A percentile compares a stretch with the other conserved stretches of the same genome.
Evolutionary conservation across 352 stramenopile genomes (phyloP).

Genomic region (Pythium biforme): DNA sequence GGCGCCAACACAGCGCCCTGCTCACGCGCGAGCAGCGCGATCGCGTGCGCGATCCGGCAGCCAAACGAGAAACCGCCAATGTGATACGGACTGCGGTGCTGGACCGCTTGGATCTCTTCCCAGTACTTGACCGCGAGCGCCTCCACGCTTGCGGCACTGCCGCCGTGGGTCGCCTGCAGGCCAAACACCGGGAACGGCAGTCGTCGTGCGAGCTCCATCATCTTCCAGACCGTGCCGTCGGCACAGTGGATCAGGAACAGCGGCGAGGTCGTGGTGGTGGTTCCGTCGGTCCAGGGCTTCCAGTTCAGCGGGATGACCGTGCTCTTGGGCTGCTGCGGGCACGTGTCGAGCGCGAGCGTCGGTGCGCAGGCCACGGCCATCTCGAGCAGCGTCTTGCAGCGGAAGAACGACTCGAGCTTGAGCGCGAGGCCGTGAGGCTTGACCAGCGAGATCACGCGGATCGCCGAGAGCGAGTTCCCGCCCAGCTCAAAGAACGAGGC

Average conservation of each 20-base stretch:
- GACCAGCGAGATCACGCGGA: conserved; percentile 58
- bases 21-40: conserved; percentile 29
- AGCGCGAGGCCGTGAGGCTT: conserved; percentile 44
- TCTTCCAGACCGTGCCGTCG: conserved; percentile 57
- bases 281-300: conserved; percentile 8
- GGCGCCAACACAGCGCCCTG: conserved; percentile 34
- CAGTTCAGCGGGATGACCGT: conserved; percentile 44
- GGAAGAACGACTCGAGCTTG: conserved; percentile 48
- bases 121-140: conserved; percentile 41
- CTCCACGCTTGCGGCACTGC: conserved; percentile 27
- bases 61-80: conserved; percentile 68
- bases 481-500: conserved; percentile 69
- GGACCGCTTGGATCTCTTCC: conserved; percentile 30
- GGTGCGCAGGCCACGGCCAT: conserved; percentile 31
- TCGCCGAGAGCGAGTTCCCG: conserved; percentile 61
- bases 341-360: conserved; percentile 4
- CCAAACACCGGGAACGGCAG: conserved; percentile 40
- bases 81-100: conserved; percentile 36
- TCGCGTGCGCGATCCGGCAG: conserved; percentile 48
- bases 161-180: conserved; percentile 30
- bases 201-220: conserved; percentile 44
- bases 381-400: conserved; percentile 36
- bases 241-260: conserved; percentile 60
- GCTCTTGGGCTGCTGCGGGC: conserved; percentile 12
- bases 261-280: no score